Percentiles rank a stretch among this genome's conserved stretches.
Evolutionary conservation across 805 yeast genomes (phyloP).

Genomic region (Teunomyces atbi): DNA sequence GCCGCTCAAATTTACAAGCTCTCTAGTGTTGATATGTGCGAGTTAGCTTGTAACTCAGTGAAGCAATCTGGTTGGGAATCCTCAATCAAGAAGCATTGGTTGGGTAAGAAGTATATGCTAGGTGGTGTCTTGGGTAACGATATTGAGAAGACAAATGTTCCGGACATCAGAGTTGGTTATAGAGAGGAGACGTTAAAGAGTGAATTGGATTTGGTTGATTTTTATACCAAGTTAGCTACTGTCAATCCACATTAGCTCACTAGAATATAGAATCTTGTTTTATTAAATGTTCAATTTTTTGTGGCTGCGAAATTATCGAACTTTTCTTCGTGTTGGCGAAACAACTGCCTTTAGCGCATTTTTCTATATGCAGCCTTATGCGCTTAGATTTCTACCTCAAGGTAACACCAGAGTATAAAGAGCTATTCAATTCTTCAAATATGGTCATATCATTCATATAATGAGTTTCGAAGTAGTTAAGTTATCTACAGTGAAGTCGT

Average conservation of each 20-base stretch:
- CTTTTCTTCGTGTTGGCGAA: too few relatives aligned
- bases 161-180: conserved; percentile 80
- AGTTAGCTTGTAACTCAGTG: conserved; percentile 90
- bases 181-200: conserved; percentile 76
- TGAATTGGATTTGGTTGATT: conserved; percentile 65
- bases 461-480: not conserved
- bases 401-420: not conserved
- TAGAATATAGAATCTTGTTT: not conserved
- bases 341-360: conserved; percentile 6
- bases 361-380: conserved; percentile 7
- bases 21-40: conserved; percentile 96
- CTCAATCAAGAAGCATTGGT: conserved; percentile 85
- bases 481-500: not conserved
- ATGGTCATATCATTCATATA: not conserved
- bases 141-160: conserved; percentile 93
- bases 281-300: too few relatives aligned
- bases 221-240: conserved; percentile 42
- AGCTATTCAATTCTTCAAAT: not conserved
- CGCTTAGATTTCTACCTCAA: conserved; percentile 7
- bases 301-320: not conserved
- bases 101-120: conserved; percentile 61
- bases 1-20: conserved; percentile 97
- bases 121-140: conserved; percentile 80
- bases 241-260: not conserved
- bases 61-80: conserved; percentile 93